phyloP scores from a whole-genome alignment of 306 rosid species.

The Cicer pinnatifidum region DNA sequence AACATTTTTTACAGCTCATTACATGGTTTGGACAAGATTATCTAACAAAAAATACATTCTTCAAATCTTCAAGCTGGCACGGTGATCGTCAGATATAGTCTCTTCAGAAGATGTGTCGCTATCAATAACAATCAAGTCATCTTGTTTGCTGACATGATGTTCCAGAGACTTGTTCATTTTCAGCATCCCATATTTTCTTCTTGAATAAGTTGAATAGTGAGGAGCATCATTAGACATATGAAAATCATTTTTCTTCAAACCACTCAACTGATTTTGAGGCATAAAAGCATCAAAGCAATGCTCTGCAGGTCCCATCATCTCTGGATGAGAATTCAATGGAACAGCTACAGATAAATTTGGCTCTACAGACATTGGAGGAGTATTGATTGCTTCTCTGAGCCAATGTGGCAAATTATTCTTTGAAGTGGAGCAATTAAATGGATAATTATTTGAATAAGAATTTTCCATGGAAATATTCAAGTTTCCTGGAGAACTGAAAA shows the following conservation, averaged over 20 bases:
- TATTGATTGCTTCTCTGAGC: constrained; percentile 62
- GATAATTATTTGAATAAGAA: constrained; percentile 45
- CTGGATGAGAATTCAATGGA: no score
- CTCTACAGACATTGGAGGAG: constrained; percentile 40
- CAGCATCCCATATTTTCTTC: constrained; percentile 38
- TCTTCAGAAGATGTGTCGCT: constrained; percentile 73
- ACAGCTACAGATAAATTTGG: constrained; percentile 11
- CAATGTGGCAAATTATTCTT: constrained; percentile 61
- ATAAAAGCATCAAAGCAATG: constrained; percentile 37
- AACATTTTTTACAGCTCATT: constrained; percentile 39
- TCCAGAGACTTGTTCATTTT: constrained; percentile 47
- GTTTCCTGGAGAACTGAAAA: constrained; percentile 46
- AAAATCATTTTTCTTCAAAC: constrained; percentile 42
- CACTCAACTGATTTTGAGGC: constrained; percentile 44
- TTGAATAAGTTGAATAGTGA: constrained; percentile 34
- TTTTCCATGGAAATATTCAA: constrained; percentile 36
- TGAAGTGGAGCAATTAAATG: constrained; percentile 41
- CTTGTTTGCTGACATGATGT: constrained; percentile 39
- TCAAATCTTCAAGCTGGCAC: constrained; percentile 49
- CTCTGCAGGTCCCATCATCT: constrained; percentile 1
- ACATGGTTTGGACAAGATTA: constrained; percentile 5
- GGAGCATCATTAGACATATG: constrained; percentile 40
- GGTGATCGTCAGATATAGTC: constrained; percentile 65
- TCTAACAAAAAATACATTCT: constrained; percentile 37
- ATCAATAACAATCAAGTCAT: constrained; percentile 56